phyloP scores from a whole-genome alignment of 108 stramenopile species.

The Thalassiosira profunda region DNA sequence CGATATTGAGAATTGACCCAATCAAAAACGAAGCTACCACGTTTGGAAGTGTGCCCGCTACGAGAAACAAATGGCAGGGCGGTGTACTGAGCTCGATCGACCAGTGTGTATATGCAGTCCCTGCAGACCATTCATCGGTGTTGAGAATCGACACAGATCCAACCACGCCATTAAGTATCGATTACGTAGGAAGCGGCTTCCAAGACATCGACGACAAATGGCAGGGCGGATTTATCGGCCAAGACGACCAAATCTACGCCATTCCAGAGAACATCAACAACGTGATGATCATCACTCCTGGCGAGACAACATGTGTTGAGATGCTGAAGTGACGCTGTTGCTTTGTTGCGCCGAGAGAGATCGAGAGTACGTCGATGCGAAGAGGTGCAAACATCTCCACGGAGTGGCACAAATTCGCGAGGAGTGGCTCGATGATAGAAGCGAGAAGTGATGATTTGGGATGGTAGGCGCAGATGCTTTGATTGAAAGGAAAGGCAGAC shows the following conservation, averaged over 20 bases:
- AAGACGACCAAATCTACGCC: conserved; percentile 80
- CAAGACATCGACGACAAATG: conserved; percentile 39
- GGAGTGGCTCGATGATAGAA: too few species aligned
- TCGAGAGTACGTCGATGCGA: too few species aligned
- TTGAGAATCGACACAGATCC: conserved; percentile 69
- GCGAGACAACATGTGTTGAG: conserved; percentile 29
- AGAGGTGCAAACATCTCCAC: too few species aligned
- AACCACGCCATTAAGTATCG: conserved; percentile 13
- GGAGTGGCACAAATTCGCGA: too few species aligned
- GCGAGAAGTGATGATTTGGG: too few species aligned
- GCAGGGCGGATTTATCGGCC: conserved; percentile 63
- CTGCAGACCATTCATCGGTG: conserved; percentile 64
- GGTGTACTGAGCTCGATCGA: conserved; percentile 68
- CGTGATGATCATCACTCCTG: conserved; percentile 77
- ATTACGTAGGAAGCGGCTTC: conserved; percentile 19
- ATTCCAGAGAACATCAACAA: conserved; percentile 80
- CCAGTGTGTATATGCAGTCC: conserved; percentile 82
- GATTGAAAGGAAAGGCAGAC: too few species aligned
- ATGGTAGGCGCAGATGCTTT: too few species aligned
- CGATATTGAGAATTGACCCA: conserved; percentile 44
- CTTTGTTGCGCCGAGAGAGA: too few species aligned
- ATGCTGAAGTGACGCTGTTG: conserved; percentile 10
- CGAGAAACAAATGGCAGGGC: conserved; percentile 66
- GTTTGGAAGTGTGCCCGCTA: conserved; percentile 14
- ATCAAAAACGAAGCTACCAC: conserved; percentile 41